These are phyloP conservation scores for Talaromyces stipitatus DNA, from an alignment of 495 filamentous ascomycete genomes.

Conservation along the genomic window DNA sequence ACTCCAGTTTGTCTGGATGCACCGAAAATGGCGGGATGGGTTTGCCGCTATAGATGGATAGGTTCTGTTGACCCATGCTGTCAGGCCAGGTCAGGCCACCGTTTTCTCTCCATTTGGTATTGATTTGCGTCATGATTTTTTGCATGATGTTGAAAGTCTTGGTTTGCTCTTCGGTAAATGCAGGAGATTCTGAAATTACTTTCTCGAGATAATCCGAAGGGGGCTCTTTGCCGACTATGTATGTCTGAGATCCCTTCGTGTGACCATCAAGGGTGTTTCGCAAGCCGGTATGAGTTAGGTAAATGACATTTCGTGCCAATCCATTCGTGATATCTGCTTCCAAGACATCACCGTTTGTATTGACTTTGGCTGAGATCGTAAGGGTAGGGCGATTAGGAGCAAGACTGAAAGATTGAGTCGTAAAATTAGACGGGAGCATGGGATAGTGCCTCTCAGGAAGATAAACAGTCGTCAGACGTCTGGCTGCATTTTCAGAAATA, in stretches of 20 bases:
- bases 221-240: conserved; percentile 36
- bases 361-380: conserved; percentile 74
- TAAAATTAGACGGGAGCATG: conserved; percentile 61
- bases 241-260: background rate
- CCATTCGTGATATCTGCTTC: conserved; percentile 68
- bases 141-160: conserved; percentile 32
- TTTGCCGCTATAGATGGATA: conserved; percentile 25
- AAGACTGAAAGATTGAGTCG: conserved; percentile 61
- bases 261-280: conserved; percentile 38
- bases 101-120: conserved; percentile 26
- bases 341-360: conserved; percentile 56
- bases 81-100: conserved; percentile 22
- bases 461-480: conserved; percentile 62
- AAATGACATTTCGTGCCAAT: conserved; percentile 61
- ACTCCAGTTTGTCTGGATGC: background rate
- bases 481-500: conserved; percentile 56
- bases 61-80: conserved; percentile 11
- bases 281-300: conserved; percentile 57
- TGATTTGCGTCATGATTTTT: conserved; percentile 35
- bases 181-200: background rate
- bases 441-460: conserved; percentile 60
- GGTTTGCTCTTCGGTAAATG: conserved; percentile 27
- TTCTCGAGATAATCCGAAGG: conserved; percentile 12
- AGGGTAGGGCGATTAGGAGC: conserved; percentile 57
- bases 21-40: background rate